Conservation (phyloP, 1,139 yeast species). For the Kurtzmaniella natalensis region DNA sequence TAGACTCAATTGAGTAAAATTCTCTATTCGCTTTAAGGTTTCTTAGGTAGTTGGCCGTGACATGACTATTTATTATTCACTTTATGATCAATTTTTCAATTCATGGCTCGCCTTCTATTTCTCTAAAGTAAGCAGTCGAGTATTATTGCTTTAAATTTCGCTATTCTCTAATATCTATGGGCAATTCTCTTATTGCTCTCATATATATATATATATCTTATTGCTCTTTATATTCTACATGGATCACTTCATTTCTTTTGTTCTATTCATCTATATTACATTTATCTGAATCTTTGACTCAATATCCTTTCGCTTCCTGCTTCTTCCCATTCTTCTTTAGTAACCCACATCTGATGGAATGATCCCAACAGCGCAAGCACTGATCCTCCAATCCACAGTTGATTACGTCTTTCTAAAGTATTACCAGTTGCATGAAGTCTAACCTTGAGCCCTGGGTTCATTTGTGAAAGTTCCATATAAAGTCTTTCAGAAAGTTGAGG, state of each 20-base stretch:
- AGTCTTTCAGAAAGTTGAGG: slow-evolving; percentile 85
- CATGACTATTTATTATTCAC: too few relatives aligned
- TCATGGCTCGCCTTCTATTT: too few relatives aligned
- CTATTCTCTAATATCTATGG: too few relatives aligned
- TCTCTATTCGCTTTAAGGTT: too few relatives aligned
- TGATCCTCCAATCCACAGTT: slow-evolving; percentile 95
- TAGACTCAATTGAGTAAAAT: too few relatives aligned
- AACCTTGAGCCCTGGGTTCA: slow-evolving; percentile 88
- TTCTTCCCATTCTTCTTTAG: slow-evolving; percentile 85
- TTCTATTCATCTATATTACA: background rate
- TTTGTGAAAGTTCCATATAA: slow-evolving; percentile 63
- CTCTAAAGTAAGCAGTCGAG: too few relatives aligned
- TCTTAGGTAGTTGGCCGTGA: too few relatives aligned
- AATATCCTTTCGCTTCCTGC: slow-evolving; percentile 81
- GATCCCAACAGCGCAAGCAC: slow-evolving; percentile 90
- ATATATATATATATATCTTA: too few relatives aligned
- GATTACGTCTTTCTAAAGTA: slow-evolving; percentile 73
- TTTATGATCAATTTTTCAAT: too few relatives aligned
- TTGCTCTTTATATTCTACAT: background rate
- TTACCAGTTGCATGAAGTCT: slow-evolving; percentile 88
- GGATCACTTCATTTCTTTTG: background rate
- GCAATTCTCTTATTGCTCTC: too few relatives aligned
- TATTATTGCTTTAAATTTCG: too few relatives aligned
- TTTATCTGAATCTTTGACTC: slow-evolving; percentile 67
- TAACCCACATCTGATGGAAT: slow-evolving; percentile 96